Evolutionary conservation across 1,284 basidiomycete genomes (phyloP).

Genomic region (Papiliotrema flavescens): DNA sequence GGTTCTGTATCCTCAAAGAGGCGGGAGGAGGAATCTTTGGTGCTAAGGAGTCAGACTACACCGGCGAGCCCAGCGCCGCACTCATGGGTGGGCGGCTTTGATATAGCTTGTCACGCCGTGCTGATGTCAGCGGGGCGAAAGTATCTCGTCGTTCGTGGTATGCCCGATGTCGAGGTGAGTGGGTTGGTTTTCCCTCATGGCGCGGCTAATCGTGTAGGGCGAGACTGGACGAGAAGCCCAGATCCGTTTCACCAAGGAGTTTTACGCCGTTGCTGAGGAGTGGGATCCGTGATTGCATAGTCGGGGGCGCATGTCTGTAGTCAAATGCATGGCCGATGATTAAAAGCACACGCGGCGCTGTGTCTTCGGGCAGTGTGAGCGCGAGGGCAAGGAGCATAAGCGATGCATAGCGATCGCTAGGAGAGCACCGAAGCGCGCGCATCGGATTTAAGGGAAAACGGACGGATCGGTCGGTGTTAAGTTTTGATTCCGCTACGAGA

Average conservation of each 20-base stretch:
- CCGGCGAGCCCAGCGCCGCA: conserved; percentile 58
- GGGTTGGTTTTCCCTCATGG: neutral
- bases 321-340: no score
- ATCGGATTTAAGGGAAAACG: neutral
- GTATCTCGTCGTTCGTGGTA: conserved; percentile 67
- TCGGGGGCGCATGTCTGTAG: no score
- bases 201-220: conserved; percentile 16
- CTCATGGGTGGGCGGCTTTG: conserved; percentile 53
- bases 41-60: conserved; percentile 55
- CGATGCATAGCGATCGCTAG: no score
- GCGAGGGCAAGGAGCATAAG: no score
- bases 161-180: conserved; percentile 30
- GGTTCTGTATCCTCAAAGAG: conserved; percentile 87
- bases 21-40: conserved; percentile 77
- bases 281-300: conserved; percentile 52
- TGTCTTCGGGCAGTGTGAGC: no score
- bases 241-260: conserved; percentile 73
- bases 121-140: conserved; percentile 64
- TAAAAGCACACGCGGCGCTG: no score
- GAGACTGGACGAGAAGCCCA: conserved; percentile 71
- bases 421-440: neutral
- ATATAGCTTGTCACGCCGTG: neutral
- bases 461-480: neutral
- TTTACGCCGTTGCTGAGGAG: conserved; percentile 78
- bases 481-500: no score